Evolutionary conservation across 2,329 filamentous ascomycete species (phyloP), one percentile per base, ranked within the genome.

Genomic region (Verticillium longisporum): DNA sequence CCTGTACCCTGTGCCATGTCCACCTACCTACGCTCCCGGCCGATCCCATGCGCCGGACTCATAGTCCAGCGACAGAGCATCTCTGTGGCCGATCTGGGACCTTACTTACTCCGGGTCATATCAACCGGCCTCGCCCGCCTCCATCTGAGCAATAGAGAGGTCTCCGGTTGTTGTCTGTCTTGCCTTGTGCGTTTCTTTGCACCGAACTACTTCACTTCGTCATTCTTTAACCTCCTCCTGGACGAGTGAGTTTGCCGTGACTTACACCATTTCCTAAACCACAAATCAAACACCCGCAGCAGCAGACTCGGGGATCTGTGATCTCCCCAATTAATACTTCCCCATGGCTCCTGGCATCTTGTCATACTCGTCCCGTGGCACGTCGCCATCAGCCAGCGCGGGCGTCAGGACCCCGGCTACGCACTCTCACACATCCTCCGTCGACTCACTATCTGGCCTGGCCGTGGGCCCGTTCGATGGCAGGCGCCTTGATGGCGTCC

Each of bases 331-430:
- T 59, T 50, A 58, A 53, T 59, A 45, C 26, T 50, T 33, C 63
- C 58, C 41, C 57, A 66, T 65, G 66, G 65, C 61, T 60, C 61
- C 64, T 54, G 58, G 60, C 60, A 53, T 62, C 55, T 37, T 62
- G 53, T 66, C 60, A 50, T 60, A 66, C 55, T 66, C 64, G 53
- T 66, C 65, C 11, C 59, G 60, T 15, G 63, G 60, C 55, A 65
- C 65, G 32, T 66, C 65, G 37, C 63, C 65, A 41, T 62, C 64
- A 18, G 60, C 62, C 33, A 66, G 65, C 54, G 63, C 65, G 31
- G 65, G 64, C 14, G 58, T 63, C 41, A 63, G 63, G 60, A 66
- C 63, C 32, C 64, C 63, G 32, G 60, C 63, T 41, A 61, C 61
- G 6, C 61, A 64, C 59, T 64, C 63, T 34, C 61, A 64, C 41